Conservation (phyloP, 768 basidiomycete genomes). For the Boletus rubropictus region DNA sequence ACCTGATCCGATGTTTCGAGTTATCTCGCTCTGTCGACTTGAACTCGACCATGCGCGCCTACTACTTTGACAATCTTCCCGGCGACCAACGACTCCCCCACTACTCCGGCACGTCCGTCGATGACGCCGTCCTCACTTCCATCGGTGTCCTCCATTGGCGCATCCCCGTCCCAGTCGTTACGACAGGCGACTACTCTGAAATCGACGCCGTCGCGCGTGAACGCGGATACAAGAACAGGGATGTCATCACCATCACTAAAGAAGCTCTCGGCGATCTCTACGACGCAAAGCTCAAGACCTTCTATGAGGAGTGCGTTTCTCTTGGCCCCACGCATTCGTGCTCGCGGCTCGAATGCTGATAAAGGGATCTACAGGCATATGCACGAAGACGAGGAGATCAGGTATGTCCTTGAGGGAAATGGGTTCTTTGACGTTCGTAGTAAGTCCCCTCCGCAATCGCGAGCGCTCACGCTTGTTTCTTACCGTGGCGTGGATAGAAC, state of each 20-base stretch:
- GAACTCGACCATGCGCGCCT: slow-evolving; percentile 60
- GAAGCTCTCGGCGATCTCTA: slow-evolving; percentile 77
- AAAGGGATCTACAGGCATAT: slow-evolving; percentile 53
- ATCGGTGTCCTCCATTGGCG: slow-evolving; percentile 66
- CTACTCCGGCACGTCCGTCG: slow-evolving; percentile 58
- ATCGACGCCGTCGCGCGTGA: slow-evolving; percentile 61
- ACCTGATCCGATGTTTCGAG: too few species aligned
- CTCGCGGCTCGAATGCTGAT: background rate
- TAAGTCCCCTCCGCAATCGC: slow-evolving; percentile 30
- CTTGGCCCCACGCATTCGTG: background rate
- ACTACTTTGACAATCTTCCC: slow-evolving; percentile 67
- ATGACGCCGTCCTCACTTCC: slow-evolving; percentile 40
- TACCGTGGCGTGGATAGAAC: slow-evolving; percentile 38
- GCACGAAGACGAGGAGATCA: slow-evolving; percentile 95
- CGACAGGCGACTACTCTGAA: slow-evolving; percentile 37
- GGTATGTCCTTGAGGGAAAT: slow-evolving; percentile 79
- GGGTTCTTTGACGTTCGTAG: slow-evolving; percentile 93
- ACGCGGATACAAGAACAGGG: slow-evolving; percentile 78
- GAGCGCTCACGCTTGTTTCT: background rate
- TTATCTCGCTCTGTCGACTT: too few species aligned
- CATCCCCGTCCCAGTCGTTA: slow-evolving; percentile 51
- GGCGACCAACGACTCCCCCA: slow-evolving; percentile 82
- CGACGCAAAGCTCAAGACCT: slow-evolving; percentile 74
- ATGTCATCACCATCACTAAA: slow-evolving; percentile 71
- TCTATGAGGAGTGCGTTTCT: slow-evolving; percentile 70